Conservation (phyloP, 23 red algal species). For the Gracilaria gracilis region DNA sequence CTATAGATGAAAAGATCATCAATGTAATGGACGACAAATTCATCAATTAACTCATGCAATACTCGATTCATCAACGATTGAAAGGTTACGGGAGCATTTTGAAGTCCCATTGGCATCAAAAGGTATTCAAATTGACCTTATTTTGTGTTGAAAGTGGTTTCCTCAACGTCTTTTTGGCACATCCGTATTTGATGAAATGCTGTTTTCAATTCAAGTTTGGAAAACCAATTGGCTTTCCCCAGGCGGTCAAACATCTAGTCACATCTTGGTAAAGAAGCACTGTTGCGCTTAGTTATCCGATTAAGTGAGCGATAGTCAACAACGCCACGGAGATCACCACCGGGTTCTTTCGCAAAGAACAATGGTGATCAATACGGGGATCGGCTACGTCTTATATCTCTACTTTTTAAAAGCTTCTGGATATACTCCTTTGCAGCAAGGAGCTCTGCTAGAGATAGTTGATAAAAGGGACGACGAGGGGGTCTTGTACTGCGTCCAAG, state of each 20-base stretch:
- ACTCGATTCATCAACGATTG: conserved; percentile 28
- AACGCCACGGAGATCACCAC: not conserved
- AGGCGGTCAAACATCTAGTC: conserved; percentile 12
- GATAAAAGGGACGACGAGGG: not conserved
- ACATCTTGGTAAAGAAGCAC: not conserved
- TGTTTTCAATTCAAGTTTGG: not conserved
- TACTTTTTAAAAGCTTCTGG: not conserved
- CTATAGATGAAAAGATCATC: conserved; percentile 49
- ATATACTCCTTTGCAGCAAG: not conserved
- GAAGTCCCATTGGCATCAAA: conserved; percentile 39
- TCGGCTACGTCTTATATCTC: not conserved
- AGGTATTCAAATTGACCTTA: conserved; percentile 58
- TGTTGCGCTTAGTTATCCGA: conserved; percentile 13
- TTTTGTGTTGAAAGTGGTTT: too few species aligned
- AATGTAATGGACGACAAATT: conserved; percentile 27
- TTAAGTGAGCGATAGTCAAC: conserved; percentile 10
- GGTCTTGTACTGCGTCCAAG: not conserved
- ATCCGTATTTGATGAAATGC: not conserved
- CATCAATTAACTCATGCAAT: conserved; percentile 13
- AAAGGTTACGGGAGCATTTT: conserved; percentile 23
- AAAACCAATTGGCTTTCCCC: not conserved
- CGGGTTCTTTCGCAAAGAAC: conserved; percentile 9
- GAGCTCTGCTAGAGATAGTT: not conserved
- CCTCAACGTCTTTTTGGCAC: too few species aligned
- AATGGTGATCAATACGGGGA: not conserved